Conservation (phyloP, 345 rosid species). For the Firmiana major region DNA sequence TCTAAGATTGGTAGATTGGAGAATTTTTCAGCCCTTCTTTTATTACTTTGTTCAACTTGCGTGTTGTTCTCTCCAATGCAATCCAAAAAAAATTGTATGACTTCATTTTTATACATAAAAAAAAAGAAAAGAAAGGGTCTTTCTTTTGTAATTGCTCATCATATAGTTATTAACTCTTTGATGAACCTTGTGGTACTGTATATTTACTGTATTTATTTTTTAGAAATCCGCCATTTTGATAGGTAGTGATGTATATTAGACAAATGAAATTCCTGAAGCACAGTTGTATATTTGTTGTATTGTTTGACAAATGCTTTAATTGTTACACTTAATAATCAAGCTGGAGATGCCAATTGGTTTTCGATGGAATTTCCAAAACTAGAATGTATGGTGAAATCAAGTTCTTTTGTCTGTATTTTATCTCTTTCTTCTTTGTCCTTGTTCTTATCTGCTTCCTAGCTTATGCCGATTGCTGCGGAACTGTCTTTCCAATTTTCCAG, state of each 20-base stretch:
- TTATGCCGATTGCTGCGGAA: not conserved
- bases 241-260: not conserved
- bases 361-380: not conserved
- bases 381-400: not conserved
- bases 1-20: slow-evolving; percentile 2
- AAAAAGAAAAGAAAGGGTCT: too few species aligned
- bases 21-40: slow-evolving; percentile 7
- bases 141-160: not conserved
- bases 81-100: not conserved
- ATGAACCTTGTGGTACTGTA: slow-evolving; percentile 6
- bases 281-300: not conserved
- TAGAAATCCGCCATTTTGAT: not conserved
- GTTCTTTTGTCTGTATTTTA: not conserved
- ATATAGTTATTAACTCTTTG: slow-evolving; percentile 8
- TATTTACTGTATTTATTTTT: not conserved
- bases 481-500: not conserved
- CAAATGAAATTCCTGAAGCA: not conserved
- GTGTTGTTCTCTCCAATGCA: not conserved
- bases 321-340: not conserved
- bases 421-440: not conserved
- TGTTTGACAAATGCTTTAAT: not conserved
- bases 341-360: not conserved
- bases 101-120: not conserved
- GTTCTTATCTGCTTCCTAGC: not conserved
- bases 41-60: slow-evolving; percentile 5